A percentile compares a stretch with the other conserved stretches of the same genome.
phyloP scores from a whole-genome alignment of 208 protist species.

The Trypanosoma rangeli region DNA sequence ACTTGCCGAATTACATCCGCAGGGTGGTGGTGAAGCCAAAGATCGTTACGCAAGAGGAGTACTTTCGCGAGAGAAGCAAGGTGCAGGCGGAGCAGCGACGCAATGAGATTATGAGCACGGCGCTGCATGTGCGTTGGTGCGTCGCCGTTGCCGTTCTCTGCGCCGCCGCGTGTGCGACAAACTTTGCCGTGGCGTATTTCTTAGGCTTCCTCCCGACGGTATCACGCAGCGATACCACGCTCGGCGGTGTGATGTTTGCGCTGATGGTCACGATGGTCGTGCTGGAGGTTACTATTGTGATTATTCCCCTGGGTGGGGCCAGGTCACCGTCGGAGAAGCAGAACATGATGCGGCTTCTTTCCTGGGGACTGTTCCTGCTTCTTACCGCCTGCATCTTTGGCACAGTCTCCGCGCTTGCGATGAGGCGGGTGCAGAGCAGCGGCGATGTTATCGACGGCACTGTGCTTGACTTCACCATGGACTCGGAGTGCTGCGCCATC shows the following conservation, averaged over 20 bases:
- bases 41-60: conserved; percentile 80
- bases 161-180: conserved; percentile 50
- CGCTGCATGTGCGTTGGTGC: conserved; percentile 69
- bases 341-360: conserved; percentile 65
- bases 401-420: conserved; percentile 66
- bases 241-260: conserved; percentile 59
- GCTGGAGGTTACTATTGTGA: conserved; percentile 68
- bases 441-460: conserved; percentile 50
- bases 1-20: conserved; percentile 65
- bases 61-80: conserved; percentile 57
- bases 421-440: conserved; percentile 64
- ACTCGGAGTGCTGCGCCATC: conserved; percentile 36
- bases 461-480: conserved; percentile 63
- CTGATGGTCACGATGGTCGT: conserved; percentile 58
- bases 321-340: conserved; percentile 46
- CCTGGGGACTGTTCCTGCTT: conserved; percentile 76
- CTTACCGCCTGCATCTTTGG: conserved; percentile 62
- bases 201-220: conserved; percentile 67
- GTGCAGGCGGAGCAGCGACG: conserved; percentile 57
- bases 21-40: conserved; percentile 69
- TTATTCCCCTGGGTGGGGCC: conserved; percentile 61
- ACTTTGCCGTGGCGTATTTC: conserved; percentile 77
- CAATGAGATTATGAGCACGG: conserved; percentile 49
- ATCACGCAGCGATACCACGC: conserved; percentile 49
- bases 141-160: conserved; percentile 68